Conservation (phyloP, 83 land plant species). For the Thuja plicata region DNA sequence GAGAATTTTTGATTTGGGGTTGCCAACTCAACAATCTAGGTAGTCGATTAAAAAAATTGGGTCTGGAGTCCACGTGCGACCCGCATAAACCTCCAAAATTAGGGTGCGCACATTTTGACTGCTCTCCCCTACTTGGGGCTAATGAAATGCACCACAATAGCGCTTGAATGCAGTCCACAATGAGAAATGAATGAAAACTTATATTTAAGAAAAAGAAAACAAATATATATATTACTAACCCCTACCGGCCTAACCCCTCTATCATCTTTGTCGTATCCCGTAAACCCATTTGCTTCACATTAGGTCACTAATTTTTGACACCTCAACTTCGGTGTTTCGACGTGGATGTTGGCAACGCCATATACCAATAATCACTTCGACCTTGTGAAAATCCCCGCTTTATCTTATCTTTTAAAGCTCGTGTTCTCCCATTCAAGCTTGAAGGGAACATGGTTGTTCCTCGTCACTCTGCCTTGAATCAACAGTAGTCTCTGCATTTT, state of each 20-base stretch:
- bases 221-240: background rate
- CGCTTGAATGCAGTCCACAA: too few relatives aligned
- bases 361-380: background rate
- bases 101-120: too few relatives aligned
- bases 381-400: conserved; percentile 7
- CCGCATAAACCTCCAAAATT: too few relatives aligned
- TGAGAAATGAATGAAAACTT: too few relatives aligned
- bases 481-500: background rate
- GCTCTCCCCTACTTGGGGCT: too few relatives aligned
- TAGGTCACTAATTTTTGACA: background rate
- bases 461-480: background rate
- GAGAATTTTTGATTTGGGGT: too few relatives aligned
- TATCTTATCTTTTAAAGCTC: background rate
- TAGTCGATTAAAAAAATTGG: too few relatives aligned
- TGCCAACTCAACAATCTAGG: too few relatives aligned
- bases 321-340: background rate
- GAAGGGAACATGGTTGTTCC: background rate
- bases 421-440: background rate
- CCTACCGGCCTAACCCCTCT: background rate
- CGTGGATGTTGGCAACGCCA: conserved; percentile 7
- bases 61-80: too few relatives aligned
- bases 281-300: background rate
- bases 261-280: background rate
- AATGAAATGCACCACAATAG: too few relatives aligned
- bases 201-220: too few relatives aligned